Evolutionary conservation across 768 basidiomycete genomes (phyloP), one percentile per base, ranked within the genome.

Genomic region (Cystobasidium ongulense): DNA sequence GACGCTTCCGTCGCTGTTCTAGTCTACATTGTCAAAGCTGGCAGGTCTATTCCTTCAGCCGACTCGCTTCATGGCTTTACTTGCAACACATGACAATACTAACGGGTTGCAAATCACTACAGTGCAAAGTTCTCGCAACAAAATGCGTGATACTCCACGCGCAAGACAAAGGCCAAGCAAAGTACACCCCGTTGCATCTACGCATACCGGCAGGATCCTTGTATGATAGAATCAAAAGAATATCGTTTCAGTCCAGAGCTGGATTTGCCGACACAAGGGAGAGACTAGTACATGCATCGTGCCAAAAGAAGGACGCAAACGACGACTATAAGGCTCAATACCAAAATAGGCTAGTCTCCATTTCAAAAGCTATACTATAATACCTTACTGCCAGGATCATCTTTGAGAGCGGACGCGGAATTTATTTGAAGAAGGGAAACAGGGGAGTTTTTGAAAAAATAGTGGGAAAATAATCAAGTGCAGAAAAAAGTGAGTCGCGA

Each of bases 291-390:
- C 46, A 50, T 50, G 7, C n/a, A 50, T 50, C 46, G n/a, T 50
- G 46, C 46, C n/a, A 50, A 50, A 41, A 41, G n/a, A 50, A 50
- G 46, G 21, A 50, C 46, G 46, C 46, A 50, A 50, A 50, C 46
- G 46, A 50, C 8, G 18, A 50, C 46, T 50, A 50, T 7, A 50
- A 50, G 46, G 46, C 46, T 50, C 18, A 50, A 11, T 17, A 11
- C 21, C 21, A 50, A 21, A 50, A 50, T 50, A 50, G 46, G 46
- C 46, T 50, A 50, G 46, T 50, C 46, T 50, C 46, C 57, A 59
- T 59, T 15, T 59, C 57, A 59, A 59, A 29, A 59, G 57, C 57
- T 59, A 59, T 59, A 59, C 57, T 59, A 59, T 59, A 59, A 29
- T 59, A 35, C 25, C 57, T 59, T 59, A 29, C 57, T 50, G 46